Evolutionary conservation across 371 early-diverging fungal species (phyloP), one percentile per base, ranked within the genome.

Genomic region (Mortierella polycephala): DNA sequence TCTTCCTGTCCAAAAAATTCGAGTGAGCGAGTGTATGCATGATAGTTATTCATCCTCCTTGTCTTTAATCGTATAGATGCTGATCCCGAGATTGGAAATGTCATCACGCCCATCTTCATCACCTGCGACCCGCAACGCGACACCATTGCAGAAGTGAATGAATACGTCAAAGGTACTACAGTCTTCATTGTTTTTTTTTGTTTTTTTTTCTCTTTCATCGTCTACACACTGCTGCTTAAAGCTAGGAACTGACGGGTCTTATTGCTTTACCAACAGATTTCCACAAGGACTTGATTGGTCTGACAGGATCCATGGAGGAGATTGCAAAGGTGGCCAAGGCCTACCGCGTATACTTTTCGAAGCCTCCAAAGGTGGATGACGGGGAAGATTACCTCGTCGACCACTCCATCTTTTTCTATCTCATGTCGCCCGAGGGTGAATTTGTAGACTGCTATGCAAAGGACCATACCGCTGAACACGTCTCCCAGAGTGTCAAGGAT

Each of bases 111-210:
- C n/a, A 89, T 99, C 30, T 98, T 99, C 68, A 95, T 99, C 56
- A 95, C 96, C 0, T 96, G 96, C 80, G 99, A 99, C 79, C 99
- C 99, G 16, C 93, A 95, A 79, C 88, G 99, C 51, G 99, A 99
- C 77, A 91, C 92, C 12, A 83, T 92, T 7, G 89, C 87, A n/a
- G 88, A 90, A 51, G 92, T 99, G 45, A 85, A 87, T 23, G 92
- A 94, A 77, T 99, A 99, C 65, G 82, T 98, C 47, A 84, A 90
- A 82, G 92, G 91, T 86, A 30, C 47, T 14, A 5, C 14, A 5
- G 5, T 9, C 20, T 8, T n/a, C 45, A 18, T 10, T 39, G 18
- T 44, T n/a, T 8, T 30, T n/a, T 18, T 39, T 51, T 7, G 14
- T 45, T 16, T 16, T 5, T 18, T 21, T 51, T 6, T 23, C 10